Conservation (phyloP, 768 basidiomycete species). For the Amanita muscaria region DNA sequence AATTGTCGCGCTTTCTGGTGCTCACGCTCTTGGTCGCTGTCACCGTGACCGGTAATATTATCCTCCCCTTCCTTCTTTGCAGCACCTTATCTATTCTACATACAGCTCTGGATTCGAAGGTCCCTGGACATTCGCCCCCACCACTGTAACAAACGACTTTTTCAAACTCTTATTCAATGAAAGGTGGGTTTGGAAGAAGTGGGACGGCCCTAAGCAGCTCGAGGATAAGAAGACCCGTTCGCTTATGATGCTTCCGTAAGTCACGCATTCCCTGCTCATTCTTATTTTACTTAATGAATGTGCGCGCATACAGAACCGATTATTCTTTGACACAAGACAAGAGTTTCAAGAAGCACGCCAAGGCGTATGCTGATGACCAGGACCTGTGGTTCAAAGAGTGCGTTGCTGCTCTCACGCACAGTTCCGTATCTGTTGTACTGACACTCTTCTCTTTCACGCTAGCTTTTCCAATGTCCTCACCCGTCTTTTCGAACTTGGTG, state of each 20-base stretch:
- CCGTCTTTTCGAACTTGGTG: slow-evolving; percentile 88
- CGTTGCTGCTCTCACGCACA: slow-evolving; percentile 15
- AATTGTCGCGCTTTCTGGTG: slow-evolving; percentile 91
- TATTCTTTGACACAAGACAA: slow-evolving; percentile 87
- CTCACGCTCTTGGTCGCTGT: slow-evolving; percentile 94
- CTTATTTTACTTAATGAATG: not conserved
- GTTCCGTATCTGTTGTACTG: not conserved
- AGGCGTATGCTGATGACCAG: slow-evolving; percentile 80
- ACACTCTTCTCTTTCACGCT: slow-evolving; percentile 5
- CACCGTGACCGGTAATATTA: slow-evolving; percentile 71
- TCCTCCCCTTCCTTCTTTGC: no score
- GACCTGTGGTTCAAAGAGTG: slow-evolving; percentile 93
- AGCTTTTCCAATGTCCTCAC: slow-evolving; percentile 79
- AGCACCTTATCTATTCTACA: no score
- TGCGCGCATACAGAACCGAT: slow-evolving; percentile 50
- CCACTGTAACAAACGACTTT: slow-evolving; percentile 79
- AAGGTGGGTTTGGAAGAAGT: slow-evolving; percentile 89
- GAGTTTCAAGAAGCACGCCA: slow-evolving; percentile 81
- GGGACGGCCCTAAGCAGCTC: slow-evolving; percentile 88
- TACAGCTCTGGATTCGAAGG: slow-evolving; percentile 80
- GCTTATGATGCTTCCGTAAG: slow-evolving; percentile 94
- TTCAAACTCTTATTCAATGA: slow-evolving; percentile 82
- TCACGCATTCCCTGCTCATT: slow-evolving; percentile 13
- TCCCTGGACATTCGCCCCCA: slow-evolving; percentile 95
- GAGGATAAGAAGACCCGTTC: slow-evolving; percentile 84